Percentiles rank a stretch among this genome's conserved stretches.
Evolutionary conservation across 2,329 filamentous ascomycete species (phyloP).

Genomic region (Xylariaceae sp.): DNA sequence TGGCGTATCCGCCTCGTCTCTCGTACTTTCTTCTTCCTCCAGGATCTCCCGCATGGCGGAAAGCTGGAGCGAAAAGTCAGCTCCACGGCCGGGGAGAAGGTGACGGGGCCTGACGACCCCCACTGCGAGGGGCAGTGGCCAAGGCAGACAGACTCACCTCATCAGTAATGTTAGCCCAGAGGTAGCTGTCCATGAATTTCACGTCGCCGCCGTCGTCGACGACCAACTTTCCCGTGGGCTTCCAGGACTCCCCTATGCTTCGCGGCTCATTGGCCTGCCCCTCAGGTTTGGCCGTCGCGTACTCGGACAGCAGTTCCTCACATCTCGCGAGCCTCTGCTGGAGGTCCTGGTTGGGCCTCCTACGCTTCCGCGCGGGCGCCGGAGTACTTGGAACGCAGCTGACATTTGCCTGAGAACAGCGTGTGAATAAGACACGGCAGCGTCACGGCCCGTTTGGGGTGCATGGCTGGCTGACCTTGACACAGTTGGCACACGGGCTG

Average conservation of each 20-base stretch:
- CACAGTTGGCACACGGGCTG: slow-evolving; percentile 20
- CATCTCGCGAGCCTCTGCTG: slow-evolving; percentile 53
- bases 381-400: slow-evolving; percentile 53
- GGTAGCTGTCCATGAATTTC: slow-evolving; percentile 50
- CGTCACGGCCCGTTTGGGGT: neutral
- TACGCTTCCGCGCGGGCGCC: slow-evolving; percentile 51
- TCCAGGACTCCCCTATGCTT: slow-evolving; percentile 31
- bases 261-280: slow-evolving; percentile 15
- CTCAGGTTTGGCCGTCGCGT: slow-evolving; percentile 33
- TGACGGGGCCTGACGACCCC: neutral
- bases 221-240: slow-evolving; percentile 44
- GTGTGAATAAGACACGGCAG: neutral
- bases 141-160: slow-evolving; percentile 49
- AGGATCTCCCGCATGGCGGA: slow-evolving; percentile 53
- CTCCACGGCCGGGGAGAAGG: neutral
- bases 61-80: slow-evolving; percentile 37
- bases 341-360: slow-evolving; percentile 53
- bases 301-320: slow-evolving; percentile 51
- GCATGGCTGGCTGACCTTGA: slow-evolving; percentile 36
- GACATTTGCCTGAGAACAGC: slow-evolving; percentile 47
- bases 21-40: slow-evolving; percentile 41
- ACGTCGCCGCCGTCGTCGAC: slow-evolving; percentile 47
- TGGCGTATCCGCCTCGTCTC: slow-evolving; percentile 34
- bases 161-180: slow-evolving; percentile 47
- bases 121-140: neutral